Evolutionary conservation across 2,329 filamentous ascomycete species (phyloP), one percentile per base, ranked within the genome.

Genomic region (Epichloe festucae): DNA sequence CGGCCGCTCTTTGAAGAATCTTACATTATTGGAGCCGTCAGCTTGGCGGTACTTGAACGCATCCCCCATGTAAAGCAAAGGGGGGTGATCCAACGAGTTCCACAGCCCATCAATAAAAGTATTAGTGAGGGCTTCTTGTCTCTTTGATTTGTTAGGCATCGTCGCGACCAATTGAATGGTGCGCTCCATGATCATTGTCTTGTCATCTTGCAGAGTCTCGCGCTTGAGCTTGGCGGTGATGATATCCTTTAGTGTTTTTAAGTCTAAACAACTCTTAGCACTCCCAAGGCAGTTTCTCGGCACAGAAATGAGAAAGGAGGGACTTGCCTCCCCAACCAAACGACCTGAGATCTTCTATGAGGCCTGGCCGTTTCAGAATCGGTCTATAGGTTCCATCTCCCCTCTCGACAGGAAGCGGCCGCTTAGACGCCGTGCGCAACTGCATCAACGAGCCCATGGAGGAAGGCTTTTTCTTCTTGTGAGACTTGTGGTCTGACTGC

Each of bases 181-280:
- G 7, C 79, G 73, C 65, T 89, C 85, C 80, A 89, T 87, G 44
- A 88, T 71, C 73, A 87, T 85, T 2, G 82, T 85, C 68, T 85
- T 86, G 69, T 91, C 87, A 59, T 91, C 82, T 5, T 79, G 67
- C 11, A 83, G 71, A 46, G 78, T 71, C 52, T 76, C 74, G 1
- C 84, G 82, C 58, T 78, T 82, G 35, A 82, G 65, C 65, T 87
- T 82, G 54, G 70, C 73, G 51, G 77, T 75, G 52, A 87, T 69
- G 39, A 88, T 67, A 5, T 77, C 72, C 44, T 77, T 65, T 17
- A 88, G 68, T 0, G 84, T 87, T 59, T 77, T 76, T 44, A 85
- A 62, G 57, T 88, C 84, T 72, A 34, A 6, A 34, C 12, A 31
- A 27, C 8, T 15, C 17, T 49, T 42, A 43, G 39, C 3, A 43